phyloP scores from a whole-genome alignment of 1,284 basidiomycete genomes.

The Malassezia pachydermatis region DNA sequence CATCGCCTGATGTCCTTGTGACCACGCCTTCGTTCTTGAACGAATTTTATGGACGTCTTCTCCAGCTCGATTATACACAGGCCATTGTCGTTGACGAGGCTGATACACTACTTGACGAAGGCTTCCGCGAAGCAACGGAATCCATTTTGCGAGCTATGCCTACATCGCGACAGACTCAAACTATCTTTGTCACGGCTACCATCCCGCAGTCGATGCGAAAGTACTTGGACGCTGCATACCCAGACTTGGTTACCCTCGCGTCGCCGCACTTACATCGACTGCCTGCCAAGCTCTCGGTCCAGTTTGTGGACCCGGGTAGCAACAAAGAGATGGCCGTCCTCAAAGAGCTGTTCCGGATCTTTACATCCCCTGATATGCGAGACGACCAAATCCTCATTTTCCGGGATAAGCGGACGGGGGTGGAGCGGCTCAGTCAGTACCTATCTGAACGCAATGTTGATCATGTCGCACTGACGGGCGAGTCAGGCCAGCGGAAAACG shows the following conservation, averaged over 20 bases:
- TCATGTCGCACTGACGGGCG: constrained; percentile 19
- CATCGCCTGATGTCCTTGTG: constrained; percentile 53
- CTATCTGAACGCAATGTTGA: constrained; percentile 58
- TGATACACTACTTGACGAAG: constrained; percentile 66
- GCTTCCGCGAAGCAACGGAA: constrained; percentile 36
- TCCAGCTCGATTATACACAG: constrained; percentile 66
- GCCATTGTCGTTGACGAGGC: constrained; percentile 97
- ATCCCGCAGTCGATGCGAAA: constrained; percentile 65
- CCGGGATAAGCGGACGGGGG: constrained; percentile 64
- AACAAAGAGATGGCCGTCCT: constrained; percentile 68
- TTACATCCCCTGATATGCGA: constrained; percentile 59
- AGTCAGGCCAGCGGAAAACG: constrained; percentile 4
- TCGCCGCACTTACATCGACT: constrained; percentile 70
- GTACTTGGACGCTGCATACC: constrained; percentile 59
- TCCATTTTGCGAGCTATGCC: constrained; percentile 6
- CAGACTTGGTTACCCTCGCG: constrained; percentile 58
- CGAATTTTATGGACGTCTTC: constrained; percentile 27
- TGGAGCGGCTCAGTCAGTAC: constrained; percentile 56
- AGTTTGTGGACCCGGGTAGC: constrained; percentile 62
- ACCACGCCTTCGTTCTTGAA: constrained; percentile 70
- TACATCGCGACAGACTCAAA: background rate
- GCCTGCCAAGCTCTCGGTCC: constrained; percentile 60
- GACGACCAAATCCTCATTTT: constrained; percentile 62
- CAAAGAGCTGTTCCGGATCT: constrained; percentile 60
- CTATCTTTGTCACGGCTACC: constrained; percentile 74